A percentile compares a stretch with the other conserved stretches of the same genome.
Evolutionary conservation across 2,329 filamentous ascomycete species (phyloP).

Genomic region (Calonectria montana): DNA sequence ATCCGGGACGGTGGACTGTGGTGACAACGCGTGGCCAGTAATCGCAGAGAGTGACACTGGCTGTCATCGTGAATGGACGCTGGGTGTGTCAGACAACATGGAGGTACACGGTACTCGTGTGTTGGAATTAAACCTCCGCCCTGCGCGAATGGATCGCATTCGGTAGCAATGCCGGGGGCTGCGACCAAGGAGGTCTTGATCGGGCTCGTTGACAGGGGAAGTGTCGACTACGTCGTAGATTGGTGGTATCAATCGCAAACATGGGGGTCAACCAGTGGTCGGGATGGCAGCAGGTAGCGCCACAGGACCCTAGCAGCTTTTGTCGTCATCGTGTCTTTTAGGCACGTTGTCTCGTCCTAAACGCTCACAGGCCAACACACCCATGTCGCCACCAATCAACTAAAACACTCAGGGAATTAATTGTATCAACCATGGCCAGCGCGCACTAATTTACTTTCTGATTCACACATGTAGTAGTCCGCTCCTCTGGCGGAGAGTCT

Average conservation of each 20-base stretch:
- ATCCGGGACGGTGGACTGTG: not conserved
- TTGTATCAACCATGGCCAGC: constrained; percentile 6
- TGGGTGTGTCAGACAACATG: not conserved
- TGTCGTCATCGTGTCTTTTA: constrained; percentile 18
- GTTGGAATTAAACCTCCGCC: constrained; percentile 7
- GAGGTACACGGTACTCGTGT: not conserved
- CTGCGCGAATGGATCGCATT: constrained; percentile 11
- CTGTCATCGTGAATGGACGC: not conserved
- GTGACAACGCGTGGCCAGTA: not conserved
- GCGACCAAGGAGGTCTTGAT: not conserved
- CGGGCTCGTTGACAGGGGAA: constrained; percentile 5
- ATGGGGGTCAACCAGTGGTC: not conserved
- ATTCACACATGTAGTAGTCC: not conserved
- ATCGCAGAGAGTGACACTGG: not conserved
- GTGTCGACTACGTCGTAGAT: constrained; percentile 7
- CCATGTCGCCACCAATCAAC: not conserved
- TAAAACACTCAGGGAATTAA: not conserved
- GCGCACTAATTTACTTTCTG: not conserved
- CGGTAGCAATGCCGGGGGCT: not conserved
- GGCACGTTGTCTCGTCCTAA: constrained; percentile 16
- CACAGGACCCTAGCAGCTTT: not conserved
- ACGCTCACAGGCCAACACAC: constrained; percentile 17
- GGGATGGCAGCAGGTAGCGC: not conserved
- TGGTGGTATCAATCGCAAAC: constrained; percentile 1
- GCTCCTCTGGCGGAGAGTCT: not conserved